These are phyloP conservation scores for Kondoa subrosea DNA, from an alignment of 768 basidiomycete species.

Conservation along the genomic window DNA sequence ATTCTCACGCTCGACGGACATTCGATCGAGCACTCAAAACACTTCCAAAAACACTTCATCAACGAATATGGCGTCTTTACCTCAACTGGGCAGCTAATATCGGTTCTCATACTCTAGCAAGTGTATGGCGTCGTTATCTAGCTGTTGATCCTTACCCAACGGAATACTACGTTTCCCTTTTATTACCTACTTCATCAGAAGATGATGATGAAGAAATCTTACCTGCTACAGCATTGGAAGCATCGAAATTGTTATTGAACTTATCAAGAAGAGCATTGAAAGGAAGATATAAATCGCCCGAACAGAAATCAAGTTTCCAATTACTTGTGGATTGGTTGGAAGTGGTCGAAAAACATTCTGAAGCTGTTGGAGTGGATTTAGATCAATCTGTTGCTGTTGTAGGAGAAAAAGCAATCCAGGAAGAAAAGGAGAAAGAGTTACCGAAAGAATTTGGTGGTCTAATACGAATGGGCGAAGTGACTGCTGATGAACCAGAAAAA, in stretches of 20 bases:
- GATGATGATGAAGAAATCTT: slow-evolving; percentile 39
- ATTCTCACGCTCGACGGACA: slow-evolving; percentile 81
- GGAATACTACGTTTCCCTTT: slow-evolving; percentile 34
- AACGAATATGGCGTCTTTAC: slow-evolving; percentile 81
- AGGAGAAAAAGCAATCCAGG: slow-evolving; percentile 31
- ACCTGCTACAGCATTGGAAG: slow-evolving; percentile 65
- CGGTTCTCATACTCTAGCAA: slow-evolving; percentile 10
- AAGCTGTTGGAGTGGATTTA: slow-evolving; percentile 63
- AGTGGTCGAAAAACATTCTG: slow-evolving; percentile 71
- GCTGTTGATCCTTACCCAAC: slow-evolving; percentile 36
- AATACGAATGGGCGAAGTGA: background rate
- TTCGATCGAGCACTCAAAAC: slow-evolving; percentile 89
- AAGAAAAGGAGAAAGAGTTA: slow-evolving; percentile 21
- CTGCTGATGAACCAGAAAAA: background rate
- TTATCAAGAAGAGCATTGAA: slow-evolving; percentile 66
- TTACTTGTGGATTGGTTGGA: slow-evolving; percentile 82
- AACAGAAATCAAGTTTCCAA: slow-evolving; percentile 90
- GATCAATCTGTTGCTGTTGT: background rate
- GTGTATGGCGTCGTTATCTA: slow-evolving; percentile 66
- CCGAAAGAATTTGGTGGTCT: background rate
- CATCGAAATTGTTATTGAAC: slow-evolving; percentile 72
- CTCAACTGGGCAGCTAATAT: slow-evolving; percentile 56
- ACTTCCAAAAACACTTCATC: slow-evolving; percentile 78
- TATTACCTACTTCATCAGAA: slow-evolving; percentile 23
- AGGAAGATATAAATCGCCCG: slow-evolving; percentile 68